Evolutionary conservation across 768 basidiomycete species (phyloP).

Genomic region (Mycena maculata): DNA sequence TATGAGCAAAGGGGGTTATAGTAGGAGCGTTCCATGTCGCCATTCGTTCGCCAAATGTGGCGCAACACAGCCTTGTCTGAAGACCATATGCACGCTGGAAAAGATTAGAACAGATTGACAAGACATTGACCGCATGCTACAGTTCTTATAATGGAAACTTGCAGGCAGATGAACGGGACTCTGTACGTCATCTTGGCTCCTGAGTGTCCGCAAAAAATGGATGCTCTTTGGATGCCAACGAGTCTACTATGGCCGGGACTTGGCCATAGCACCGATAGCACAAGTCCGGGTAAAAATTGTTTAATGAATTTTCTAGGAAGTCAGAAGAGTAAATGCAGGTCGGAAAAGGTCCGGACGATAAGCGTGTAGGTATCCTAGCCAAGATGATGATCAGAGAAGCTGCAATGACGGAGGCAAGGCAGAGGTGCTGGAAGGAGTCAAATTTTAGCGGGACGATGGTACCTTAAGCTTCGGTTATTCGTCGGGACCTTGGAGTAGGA

Average conservation of each 20-base stretch:
- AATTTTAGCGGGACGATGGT: no score
- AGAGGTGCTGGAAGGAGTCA: not conserved
- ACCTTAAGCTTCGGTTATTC: no score
- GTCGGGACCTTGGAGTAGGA: no score
- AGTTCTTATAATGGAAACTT: constrained; percentile 13
- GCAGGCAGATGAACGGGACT: not conserved
- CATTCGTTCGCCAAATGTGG: not conserved
- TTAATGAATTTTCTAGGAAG: not conserved
- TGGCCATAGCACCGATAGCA: no score
- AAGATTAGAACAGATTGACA: constrained; percentile 1
- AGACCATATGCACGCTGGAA: not conserved
- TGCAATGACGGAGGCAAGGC: not conserved
- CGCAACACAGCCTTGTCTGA: not conserved
- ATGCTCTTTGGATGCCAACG: no score
- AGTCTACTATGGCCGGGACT: no score
- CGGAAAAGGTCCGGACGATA: constrained; percentile 25
- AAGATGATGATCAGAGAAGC: constrained; percentile 22
- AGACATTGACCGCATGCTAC: constrained; percentile 10
- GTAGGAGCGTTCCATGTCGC: no score
- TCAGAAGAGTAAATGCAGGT: not conserved
- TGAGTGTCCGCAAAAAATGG: no score
- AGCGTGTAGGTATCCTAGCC: not conserved
- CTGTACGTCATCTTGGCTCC: not conserved
- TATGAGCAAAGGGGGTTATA: no score
- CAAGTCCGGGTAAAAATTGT: no score